Conservation (phyloP, 345 rosid genomes). For the Eucalyptus marginata region DNA sequence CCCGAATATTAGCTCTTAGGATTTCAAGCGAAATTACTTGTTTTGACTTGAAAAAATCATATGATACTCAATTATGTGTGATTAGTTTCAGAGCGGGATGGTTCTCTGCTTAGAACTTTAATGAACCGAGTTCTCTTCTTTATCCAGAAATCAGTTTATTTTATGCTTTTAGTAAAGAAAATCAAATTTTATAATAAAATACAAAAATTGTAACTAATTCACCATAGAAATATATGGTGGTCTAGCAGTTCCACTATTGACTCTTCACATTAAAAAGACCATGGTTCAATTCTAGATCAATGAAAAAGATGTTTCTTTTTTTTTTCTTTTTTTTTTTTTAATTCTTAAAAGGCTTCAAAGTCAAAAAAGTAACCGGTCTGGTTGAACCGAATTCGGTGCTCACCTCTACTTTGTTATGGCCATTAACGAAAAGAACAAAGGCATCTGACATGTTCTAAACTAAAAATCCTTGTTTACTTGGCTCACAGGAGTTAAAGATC, state of each 20-base stretch:
- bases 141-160: fast-evolving
- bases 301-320: not conserved
- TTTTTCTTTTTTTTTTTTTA: no score
- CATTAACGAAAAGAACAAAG: not conserved
- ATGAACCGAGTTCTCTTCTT: not conserved
- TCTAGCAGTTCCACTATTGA: not conserved
- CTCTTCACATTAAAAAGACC: not conserved
- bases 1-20: not conserved
- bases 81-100: not conserved
- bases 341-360: not conserved
- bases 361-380: not conserved
- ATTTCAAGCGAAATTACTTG: not conserved
- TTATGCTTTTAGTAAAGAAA: not conserved
- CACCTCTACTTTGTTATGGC: not conserved
- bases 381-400: not conserved
- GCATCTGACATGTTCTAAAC: not conserved
- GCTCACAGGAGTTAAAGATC: not conserved
- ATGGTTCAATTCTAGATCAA: not conserved
- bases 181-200: not conserved
- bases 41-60: not conserved
- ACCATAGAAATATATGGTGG: not conserved
- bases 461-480: not conserved
- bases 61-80: not conserved
- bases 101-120: not conserved
- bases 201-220: not conserved